Percentiles rank a stretch among this genome's conserved stretches.
Conservation (phyloP, 1,139 yeast species). For the Blastobotrys elegans region DNA sequence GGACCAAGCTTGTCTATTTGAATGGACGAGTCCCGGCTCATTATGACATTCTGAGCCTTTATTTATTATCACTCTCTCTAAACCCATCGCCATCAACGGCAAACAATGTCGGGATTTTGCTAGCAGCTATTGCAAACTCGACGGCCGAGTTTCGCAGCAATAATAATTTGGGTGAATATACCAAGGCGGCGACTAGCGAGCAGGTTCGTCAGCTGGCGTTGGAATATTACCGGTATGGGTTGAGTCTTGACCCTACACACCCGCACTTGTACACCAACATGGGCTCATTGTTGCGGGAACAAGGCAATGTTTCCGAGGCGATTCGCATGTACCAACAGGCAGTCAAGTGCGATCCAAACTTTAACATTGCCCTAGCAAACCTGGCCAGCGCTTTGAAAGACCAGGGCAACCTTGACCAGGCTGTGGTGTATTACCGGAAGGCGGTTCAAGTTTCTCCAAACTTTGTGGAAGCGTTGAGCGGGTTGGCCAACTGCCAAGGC, state of each 20-base stretch:
- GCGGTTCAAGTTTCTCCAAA: slow-evolving; percentile 31
- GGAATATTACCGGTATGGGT: slow-evolving; percentile 32
- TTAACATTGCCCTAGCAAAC: slow-evolving; percentile 34
- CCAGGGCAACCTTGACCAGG: slow-evolving; percentile 32
- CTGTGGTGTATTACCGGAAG: slow-evolving; percentile 29
- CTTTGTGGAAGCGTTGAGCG: slow-evolving; percentile 34
- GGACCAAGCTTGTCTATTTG: slow-evolving; percentile 26
- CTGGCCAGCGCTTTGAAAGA: slow-evolving; percentile 34
- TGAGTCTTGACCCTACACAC: slow-evolving; percentile 31
- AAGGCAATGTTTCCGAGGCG: slow-evolving; percentile 31
- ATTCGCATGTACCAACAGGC: slow-evolving; percentile 32
- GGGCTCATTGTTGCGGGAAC: slow-evolving; percentile 34
- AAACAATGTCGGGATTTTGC: slow-evolving; percentile 33
- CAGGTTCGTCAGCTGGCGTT: slow-evolving; percentile 25
- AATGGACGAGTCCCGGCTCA: slow-evolving; percentile 31
- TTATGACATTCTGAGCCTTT: slow-evolving; percentile 30
- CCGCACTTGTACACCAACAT: slow-evolving; percentile 36
- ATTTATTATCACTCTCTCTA: slow-evolving; percentile 31
- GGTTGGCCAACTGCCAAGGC: slow-evolving; percentile 32
- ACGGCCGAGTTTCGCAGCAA: slow-evolving; percentile 2
- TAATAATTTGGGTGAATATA: background rate
- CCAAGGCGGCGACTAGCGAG: slow-evolving; percentile 7
- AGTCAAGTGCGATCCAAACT: slow-evolving; percentile 31
- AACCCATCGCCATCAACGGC: slow-evolving; percentile 34
- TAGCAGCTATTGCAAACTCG: slow-evolving; percentile 19